Base-by-base conservation (phyloP, 768 basidiomycete genomes). In the Cystofilobasidium capitatum region DNA sequence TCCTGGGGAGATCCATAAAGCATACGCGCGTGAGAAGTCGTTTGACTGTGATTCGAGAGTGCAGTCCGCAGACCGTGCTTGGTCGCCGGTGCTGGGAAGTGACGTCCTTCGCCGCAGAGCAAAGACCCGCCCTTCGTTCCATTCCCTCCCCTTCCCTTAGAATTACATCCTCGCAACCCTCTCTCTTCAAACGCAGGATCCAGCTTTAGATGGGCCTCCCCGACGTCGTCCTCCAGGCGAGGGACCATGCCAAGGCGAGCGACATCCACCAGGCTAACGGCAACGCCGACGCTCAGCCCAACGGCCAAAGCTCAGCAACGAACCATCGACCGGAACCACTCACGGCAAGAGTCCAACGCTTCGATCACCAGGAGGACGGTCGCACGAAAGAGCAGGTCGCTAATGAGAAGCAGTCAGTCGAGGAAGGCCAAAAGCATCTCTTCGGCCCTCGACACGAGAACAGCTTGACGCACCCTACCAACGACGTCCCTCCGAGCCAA, bases 181-280 rank as follows among this genome's bases (percentile, higher is more conserved):
- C n/a, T n/a, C n/a, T n/a, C n/a, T n/a, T n/a, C n/a, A n/a, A n/a
- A n/a, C n/a, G n/a, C n/a, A n/a, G n/a, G n/a, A n/a, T n/a, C n/a
- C n/a, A n/a, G n/a, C n/a, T n/a, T n/a, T n/a, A n/a, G 7, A 55
- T 55, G 51, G 51, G 51, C 20, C 51, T 55, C 9, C 51, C 51
- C 6, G 51, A 55, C 9, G 12, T 55, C 51, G 51, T 55, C 5
- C 51, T 55, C 31, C 51, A 55, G 51, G 51, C 51, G 29, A 29
- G 33, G 14, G 29, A 55, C 14, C 51, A 55, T 31, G 29, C 51
- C 2, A 13, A 12, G 9, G 51, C 31, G 9, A 3, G 2, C 51
- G 51, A 55, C 51, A 13, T 55, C 29, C 51, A 29, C 29, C 49
- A 51, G 9, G 49, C n/a, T 29, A 9, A 51, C 17, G 49, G n/a